Percentiles rank a stretch among this genome's conserved stretches.
These are phyloP conservation scores for Paracorniculantispora psalliotae DNA, from an alignment of 2,329 filamentous ascomycete species.

Conservation along the genomic window DNA sequence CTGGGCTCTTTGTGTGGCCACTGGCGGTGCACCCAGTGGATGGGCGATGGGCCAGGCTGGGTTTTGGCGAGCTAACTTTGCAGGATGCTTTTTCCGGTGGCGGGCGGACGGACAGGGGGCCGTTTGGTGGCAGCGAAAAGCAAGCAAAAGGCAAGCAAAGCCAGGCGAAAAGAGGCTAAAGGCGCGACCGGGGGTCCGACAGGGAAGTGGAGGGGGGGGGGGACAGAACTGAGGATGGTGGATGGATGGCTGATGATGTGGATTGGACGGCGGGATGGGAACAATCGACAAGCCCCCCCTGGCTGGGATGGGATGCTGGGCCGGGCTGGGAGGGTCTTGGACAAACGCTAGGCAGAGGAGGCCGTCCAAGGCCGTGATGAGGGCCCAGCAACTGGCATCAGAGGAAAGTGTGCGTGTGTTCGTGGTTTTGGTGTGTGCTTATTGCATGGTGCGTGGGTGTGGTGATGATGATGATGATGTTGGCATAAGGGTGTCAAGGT, in stretches of 20 bases:
- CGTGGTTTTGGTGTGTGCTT: no score
- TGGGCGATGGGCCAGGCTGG: no score
- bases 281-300: conserved; percentile 10
- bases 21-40: no score
- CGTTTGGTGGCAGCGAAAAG: no score
- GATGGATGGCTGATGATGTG: neutral
- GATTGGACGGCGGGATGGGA: neutral
- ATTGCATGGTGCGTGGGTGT: no score
- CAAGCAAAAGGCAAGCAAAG: neutral
- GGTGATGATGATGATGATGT: no score
- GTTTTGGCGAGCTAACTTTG: no score
- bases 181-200: no score
- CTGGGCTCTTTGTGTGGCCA: neutral
- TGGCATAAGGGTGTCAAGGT: no score
- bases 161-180: neutral
- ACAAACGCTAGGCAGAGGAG: neutral
- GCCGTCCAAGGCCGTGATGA: neutral
- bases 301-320: neutral
- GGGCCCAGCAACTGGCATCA: neutral
- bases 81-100: no score
- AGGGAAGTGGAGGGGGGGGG: no score
- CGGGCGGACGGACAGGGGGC: no score
- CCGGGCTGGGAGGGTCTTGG: neutral
- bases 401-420: neutral
- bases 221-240: neutral